phyloP scores from a whole-genome alignment of 2,329 filamentous ascomycete species.

The Helminthosporium solani region DNA sequence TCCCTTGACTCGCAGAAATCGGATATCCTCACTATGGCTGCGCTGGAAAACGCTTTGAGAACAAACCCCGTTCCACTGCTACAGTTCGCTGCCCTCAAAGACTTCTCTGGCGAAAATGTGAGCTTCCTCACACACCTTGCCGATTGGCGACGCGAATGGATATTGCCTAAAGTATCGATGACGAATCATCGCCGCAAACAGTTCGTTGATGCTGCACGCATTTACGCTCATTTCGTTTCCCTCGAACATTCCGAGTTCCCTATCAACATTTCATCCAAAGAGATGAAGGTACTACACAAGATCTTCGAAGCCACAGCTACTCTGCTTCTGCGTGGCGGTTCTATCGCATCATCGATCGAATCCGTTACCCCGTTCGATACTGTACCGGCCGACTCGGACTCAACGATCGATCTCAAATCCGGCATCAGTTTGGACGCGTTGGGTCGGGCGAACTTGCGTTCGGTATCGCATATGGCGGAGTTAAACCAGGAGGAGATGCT shows the following conservation, averaged over 20 bases:
- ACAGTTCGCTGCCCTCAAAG: constrained; percentile 36
- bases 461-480: constrained; percentile 23
- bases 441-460: constrained; percentile 31
- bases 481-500: constrained; percentile 20
- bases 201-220: constrained; percentile 32
- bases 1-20: constrained; percentile 32
- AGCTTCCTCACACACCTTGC: constrained; percentile 37
- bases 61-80: constrained; percentile 34
- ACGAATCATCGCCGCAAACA: constrained; percentile 27
- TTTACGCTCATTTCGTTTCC: constrained; percentile 38
- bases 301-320: constrained; percentile 28
- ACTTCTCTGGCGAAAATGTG: constrained; percentile 39
- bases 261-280: constrained; percentile 35
- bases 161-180: constrained; percentile 19
- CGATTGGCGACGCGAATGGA: constrained; percentile 38
- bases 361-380: constrained; percentile 33
- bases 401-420: constrained; percentile 18
- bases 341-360: constrained; percentile 18
- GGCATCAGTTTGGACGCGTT: constrained; percentile 26
- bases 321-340: constrained; percentile 20
- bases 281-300: constrained; percentile 22
- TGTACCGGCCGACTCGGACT: constrained; percentile 16
- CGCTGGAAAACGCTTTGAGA: constrained; percentile 34
- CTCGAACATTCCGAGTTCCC: constrained; percentile 38
- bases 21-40: constrained; percentile 37